phyloP scores from a whole-genome alignment of 306 rosid species.

The Malus sieversii region DNA sequence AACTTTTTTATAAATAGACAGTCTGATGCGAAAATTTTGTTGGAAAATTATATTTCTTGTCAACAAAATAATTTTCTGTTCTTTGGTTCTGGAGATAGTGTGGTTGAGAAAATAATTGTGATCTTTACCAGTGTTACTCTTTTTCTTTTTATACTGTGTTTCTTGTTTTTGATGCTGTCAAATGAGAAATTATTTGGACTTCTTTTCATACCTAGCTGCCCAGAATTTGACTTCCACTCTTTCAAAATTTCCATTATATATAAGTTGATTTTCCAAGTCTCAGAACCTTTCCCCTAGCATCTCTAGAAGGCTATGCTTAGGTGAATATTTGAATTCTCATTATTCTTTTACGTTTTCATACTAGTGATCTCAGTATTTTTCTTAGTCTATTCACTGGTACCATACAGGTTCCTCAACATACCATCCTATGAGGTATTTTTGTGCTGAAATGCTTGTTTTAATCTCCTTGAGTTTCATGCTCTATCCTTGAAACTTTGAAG shows the following conservation, averaged over 20 bases:
- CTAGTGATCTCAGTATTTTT: neutral
- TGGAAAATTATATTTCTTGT: neutral
- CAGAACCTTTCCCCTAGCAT: neutral
- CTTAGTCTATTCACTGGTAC: neutral
- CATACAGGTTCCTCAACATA: neutral
- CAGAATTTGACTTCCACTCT: neutral
- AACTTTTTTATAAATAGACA: neutral
- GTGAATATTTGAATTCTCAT: neutral
- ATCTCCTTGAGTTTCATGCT: slow-evolving; percentile 5
- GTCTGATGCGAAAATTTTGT: neutral
- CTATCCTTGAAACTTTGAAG: neutral
- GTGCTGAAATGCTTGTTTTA: slow-evolving; percentile 9
- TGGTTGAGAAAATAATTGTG: neutral
- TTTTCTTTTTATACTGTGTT: neutral
- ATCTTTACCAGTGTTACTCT: neutral
- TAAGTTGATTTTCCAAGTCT: neutral
- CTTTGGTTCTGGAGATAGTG: neutral
- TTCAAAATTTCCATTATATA: neutral
- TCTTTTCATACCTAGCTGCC: neutral
- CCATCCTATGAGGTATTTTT: neutral
- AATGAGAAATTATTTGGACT: neutral
- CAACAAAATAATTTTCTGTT: neutral
- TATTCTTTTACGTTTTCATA: neutral
- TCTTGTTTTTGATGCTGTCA: neutral
- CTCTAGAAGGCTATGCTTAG: neutral